Base-by-base conservation (phyloP, 768 basidiomycete species). In the Harrya chromipes region DNA sequence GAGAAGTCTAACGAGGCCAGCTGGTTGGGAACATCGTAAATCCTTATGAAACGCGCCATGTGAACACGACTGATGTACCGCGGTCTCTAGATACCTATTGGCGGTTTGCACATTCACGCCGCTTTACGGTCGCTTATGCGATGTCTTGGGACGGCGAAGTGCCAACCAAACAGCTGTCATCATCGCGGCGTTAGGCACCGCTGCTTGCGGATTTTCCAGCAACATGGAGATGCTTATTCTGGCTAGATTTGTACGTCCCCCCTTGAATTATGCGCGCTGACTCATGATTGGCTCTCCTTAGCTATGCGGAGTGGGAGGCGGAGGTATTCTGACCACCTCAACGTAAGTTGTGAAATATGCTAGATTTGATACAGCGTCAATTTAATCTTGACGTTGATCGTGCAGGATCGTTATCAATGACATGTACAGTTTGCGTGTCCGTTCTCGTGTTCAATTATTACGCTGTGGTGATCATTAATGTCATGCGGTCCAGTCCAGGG, bases 81-180 rank as follows among this genome's bases (percentile, higher is more conserved):
- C 35, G 33, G 29, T 21, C 16, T 9, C 9, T 54, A 89, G 87
- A 6, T 90, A 87, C 64, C 70, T 91, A 6, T 75, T 91, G 17
- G 85, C 89, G 11, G 87, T 80, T 12, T 87, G 85, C 66, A 88
- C 88, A 1, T 90, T 91, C 56, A 90, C 87, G 2, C 89, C 87
- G 0, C 72, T 91, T 6, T 91, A 91, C 63, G 89, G 89, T 29
- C 81, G 88, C 19, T 69, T 91, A 16, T 86, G 81, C 61, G 82
- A 87, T 64, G 84, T 85, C 12, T 62, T 90, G 66, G 89, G 89
- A 10, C 74, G 89, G 20, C 74, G 79, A 54, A 80, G 78, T 33
- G 88, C 88, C 9, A 83, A 82, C 56, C 84, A 82, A 49, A 71
- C 73, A 0, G 89, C 87, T 4, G 70, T 89, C 2, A 50, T 80